Evolutionary conservation across 176 grass and related monocot genomes (phyloP).

Genomic region (Aegilops tauschii): DNA sequence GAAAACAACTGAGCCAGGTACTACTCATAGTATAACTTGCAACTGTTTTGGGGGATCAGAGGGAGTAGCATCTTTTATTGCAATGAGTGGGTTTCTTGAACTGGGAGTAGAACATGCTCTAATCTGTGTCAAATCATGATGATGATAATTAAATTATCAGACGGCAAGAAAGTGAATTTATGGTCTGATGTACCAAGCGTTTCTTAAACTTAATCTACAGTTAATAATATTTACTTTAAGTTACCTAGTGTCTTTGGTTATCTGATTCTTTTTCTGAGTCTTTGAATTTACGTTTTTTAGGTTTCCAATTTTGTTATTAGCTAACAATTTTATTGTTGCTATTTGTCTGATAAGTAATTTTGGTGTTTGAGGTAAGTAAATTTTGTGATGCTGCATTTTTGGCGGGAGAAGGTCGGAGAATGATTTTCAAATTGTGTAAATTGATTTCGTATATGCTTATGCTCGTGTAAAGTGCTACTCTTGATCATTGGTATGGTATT

Average conservation of each 20-base stretch:
- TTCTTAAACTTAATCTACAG: background rate
- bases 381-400: background rate
- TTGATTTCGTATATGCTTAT: background rate
- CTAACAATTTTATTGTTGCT: background rate
- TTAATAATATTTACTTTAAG: background rate
- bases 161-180: background rate
- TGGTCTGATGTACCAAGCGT: background rate
- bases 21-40: too few relatives aligned
- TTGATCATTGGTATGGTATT: background rate
- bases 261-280: background rate
- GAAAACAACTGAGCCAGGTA: too few relatives aligned
- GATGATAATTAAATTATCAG: background rate
- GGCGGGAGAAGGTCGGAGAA: background rate
- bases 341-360: background rate
- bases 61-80: background rate
- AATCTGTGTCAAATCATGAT: background rate
- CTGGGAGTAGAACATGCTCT: background rate
- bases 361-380: background rate
- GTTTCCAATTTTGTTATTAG: constrained; percentile 2
- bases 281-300: background rate
- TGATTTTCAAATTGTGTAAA: background rate
- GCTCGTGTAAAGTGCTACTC: background rate
- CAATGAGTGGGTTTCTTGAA: background rate
- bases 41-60: too few relatives aligned
- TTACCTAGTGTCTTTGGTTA: constrained; percentile 4